Base-by-base conservation (phyloP, 108 stramenopile species). In the Skeletonema marinoi region DNA sequence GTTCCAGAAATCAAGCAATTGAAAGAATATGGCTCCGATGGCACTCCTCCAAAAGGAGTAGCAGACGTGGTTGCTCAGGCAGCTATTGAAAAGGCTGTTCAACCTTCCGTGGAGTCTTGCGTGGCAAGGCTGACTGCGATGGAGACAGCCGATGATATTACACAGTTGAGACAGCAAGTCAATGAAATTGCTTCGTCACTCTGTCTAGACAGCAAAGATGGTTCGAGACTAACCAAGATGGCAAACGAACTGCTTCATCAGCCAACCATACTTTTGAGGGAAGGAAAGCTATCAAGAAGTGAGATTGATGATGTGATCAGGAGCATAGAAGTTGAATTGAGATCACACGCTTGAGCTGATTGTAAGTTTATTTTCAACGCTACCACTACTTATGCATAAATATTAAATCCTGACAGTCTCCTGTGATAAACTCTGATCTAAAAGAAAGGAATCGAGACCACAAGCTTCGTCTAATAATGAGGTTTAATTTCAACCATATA, bases 1-100 rank as follows among this genome's bases (percentile, higher is more conserved):
- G 86, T 91, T 60, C 85, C 89, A 16, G 79, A 85, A 12, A 66
- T 94, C 44, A 30, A 62, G 10, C 54, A 78, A 68, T 67, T 94
- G 29, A 80, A 70, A 61, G 63, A 71, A 36, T 89, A 83, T 51
- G 89, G 87, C 7, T 77, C 85, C 10, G 93, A 87, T 30, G 83
- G 85, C 17, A 84, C 85, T n/a, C 70, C 88, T 62, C 86, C 87
- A 11, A 60, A 42, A 12, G 61, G 19, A 31, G 25, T 85, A 39
- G 61, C 79, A 3, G 68, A 56, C 59, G 42, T 17, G 31, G 63
- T 61, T 33, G 60, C 51, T 32, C 58, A 91, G 70, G 80, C 79
- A 56, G 90, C 85, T 1, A 78, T 71, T 21, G 66, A 82, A 25
- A 56, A 59, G 16, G 90, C 77, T 19, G 79, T 88, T 42, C 65